Percentiles rank a stretch among this genome's conserved stretches.
These are phyloP conservation scores for Cordia subcordata DNA, from an alignment of 257 asterid species.

Conservation along the genomic window DNA sequence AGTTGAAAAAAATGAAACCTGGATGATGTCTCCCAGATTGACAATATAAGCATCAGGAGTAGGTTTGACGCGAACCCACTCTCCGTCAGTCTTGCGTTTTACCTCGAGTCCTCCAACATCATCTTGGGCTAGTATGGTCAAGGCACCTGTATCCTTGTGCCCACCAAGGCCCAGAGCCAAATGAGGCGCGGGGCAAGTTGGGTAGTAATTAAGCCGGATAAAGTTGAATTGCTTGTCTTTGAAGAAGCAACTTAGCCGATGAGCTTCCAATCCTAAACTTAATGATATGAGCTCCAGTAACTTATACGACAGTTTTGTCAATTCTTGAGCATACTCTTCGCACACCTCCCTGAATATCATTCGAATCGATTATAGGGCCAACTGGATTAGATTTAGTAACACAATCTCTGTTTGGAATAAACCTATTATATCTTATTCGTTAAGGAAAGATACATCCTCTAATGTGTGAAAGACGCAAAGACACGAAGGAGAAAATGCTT, in stretches of 20 bases:
- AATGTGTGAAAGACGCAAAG: too few relatives aligned
- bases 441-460: too few relatives aligned
- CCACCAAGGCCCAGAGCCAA: slow-evolving; percentile 75
- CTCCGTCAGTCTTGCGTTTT: slow-evolving; percentile 62
- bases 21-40: slow-evolving; percentile 64
- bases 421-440: too few relatives aligned
- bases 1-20: slow-evolving; percentile 27
- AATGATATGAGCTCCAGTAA: slow-evolving; percentile 46
- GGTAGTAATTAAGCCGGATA: slow-evolving; percentile 65
- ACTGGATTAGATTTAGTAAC: too few relatives aligned
- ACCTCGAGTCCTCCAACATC: slow-evolving; percentile 72
- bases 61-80: slow-evolving; percentile 72
- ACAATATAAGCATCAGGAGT: slow-evolving; percentile 58
- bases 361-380: background rate
- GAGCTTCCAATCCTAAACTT: slow-evolving; percentile 48
- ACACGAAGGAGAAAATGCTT: too few relatives aligned
- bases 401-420: too few relatives aligned
- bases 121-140: slow-evolving; percentile 66
- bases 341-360: slow-evolving; percentile 43
- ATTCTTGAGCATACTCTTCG: slow-evolving; percentile 45
- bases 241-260: slow-evolving; percentile 43
- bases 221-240: slow-evolving; percentile 51
- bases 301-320: slow-evolving; percentile 45
- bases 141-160: slow-evolving; percentile 60
- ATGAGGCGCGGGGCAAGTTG: slow-evolving; percentile 65